Percentiles rank a stretch among this genome's conserved stretches.
phyloP scores from a whole-genome alignment of 2,329 filamentous ascomycete genomes.

The Penicillium verrucosum region DNA sequence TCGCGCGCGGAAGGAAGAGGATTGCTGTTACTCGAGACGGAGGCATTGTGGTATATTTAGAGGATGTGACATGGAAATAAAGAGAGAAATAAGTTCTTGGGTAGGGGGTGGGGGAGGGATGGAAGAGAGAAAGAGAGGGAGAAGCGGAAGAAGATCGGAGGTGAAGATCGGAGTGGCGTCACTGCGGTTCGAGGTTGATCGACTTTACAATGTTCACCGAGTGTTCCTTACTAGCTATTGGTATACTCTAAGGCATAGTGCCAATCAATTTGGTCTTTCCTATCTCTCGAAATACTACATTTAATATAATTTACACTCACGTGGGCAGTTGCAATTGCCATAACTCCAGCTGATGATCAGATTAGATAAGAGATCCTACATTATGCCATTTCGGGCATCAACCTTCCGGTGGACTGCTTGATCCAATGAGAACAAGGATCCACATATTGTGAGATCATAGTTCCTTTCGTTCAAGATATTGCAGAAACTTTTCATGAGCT shows the following conservation, averaged over 20 bases:
- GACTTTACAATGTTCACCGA: not conserved
- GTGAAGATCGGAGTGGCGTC: constrained; percentile 6
- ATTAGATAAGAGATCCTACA: constrained; percentile 17
- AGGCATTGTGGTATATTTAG: constrained; percentile 1
- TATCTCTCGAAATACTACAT: not conserved
- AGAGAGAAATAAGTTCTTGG: too few species aligned
- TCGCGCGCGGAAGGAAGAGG: not conserved
- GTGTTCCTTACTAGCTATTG: not conserved
- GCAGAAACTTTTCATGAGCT: constrained; percentile 3
- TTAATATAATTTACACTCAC: not conserved
- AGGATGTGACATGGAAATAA: not conserved
- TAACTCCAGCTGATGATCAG: constrained; percentile 18
- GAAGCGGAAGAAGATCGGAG: not conserved
- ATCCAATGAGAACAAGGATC: constrained; percentile 9
- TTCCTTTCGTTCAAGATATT: constrained; percentile 10
- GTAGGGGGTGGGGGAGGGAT: not conserved
- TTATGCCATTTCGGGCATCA: not conserved
- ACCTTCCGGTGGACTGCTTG: not conserved
- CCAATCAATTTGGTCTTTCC: too few species aligned
- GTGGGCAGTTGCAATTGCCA: not conserved
- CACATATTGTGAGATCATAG: constrained; percentile 6
- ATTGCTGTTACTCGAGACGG: not conserved
- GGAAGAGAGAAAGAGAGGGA: not conserved
- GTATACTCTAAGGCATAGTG: not conserved
- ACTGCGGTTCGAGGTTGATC: not conserved